Evolutionary conservation across 495 filamentous ascomycete species (phyloP).

Genomic region (Astrothelium subdiscretum): DNA sequence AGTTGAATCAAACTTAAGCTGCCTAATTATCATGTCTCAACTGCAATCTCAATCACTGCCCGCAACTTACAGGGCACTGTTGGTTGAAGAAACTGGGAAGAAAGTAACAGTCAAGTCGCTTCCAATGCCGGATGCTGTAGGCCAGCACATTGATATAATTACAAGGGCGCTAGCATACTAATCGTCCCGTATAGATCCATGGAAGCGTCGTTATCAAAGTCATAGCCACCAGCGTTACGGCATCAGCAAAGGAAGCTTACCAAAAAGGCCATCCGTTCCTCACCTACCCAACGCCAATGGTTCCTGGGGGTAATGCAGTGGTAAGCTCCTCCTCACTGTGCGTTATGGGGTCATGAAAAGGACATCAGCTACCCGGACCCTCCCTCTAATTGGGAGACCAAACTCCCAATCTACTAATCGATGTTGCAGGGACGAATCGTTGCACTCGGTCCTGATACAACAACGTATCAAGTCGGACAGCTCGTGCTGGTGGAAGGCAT

Average conservation of each 20-base stretch:
- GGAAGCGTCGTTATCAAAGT: not conserved
- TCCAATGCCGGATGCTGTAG: not conserved
- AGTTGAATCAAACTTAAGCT: too few species aligned
- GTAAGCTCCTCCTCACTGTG: not conserved
- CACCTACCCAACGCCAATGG: not conserved
- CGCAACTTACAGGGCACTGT: not conserved
- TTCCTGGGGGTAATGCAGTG: not conserved
- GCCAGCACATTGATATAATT: not conserved
- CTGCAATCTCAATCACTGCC: not conserved
- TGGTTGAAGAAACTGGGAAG: not conserved
- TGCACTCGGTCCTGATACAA: slow-evolving; percentile 34
- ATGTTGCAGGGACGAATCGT: slow-evolving; percentile 31
- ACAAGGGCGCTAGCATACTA: not conserved
- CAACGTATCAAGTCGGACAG: slow-evolving; percentile 28
- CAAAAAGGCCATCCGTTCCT: not conserved
- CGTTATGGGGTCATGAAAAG: not conserved
- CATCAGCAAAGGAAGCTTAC: not conserved
- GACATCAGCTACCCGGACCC: not conserved
- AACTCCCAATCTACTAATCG: not conserved
- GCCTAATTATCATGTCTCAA: not conserved
- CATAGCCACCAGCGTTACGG: not conserved
- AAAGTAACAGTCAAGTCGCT: not conserved
- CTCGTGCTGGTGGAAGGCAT: slow-evolving; percentile 34
- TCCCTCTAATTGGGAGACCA: not conserved
- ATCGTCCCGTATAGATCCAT: not conserved